Conservation (phyloP, 177 flowering plant species). For the Vitis hybrid region DNA sequence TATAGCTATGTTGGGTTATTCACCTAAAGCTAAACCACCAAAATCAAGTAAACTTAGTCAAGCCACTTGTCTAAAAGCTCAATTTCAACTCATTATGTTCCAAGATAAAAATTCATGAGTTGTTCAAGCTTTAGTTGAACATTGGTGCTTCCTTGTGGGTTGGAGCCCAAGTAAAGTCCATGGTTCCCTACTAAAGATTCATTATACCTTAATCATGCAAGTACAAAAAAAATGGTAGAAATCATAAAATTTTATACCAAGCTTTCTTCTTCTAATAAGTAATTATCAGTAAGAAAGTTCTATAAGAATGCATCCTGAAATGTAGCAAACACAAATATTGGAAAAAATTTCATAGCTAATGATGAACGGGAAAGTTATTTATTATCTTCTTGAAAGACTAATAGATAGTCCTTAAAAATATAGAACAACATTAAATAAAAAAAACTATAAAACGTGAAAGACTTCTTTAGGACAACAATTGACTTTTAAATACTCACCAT, state of each 20-base stretch:
- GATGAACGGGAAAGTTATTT: background rate
- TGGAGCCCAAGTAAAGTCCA: no score
- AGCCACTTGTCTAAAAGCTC: no score
- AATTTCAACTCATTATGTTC: no score
- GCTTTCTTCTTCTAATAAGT: slow-evolving; percentile 70
- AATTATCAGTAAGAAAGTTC: slow-evolving; percentile 60
- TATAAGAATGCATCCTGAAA: slow-evolving; percentile 87
- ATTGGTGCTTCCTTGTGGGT: no score
- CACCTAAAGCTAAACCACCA: no score
- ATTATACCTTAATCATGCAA: background rate
- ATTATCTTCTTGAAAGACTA: background rate
- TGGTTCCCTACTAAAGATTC: background rate
- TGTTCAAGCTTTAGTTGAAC: no score
- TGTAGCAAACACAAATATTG: slow-evolving; percentile 5
- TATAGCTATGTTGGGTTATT: no score
- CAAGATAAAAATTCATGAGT: no score
- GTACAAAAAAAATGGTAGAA: background rate
- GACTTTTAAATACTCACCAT: no score
- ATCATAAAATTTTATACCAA: slow-evolving; percentile 19
- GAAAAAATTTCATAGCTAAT: background rate
- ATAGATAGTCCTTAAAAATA: no score
- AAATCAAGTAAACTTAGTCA: no score
- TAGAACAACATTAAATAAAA: background rate
- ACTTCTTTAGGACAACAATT: no score
- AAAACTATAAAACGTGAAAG: background rate